Evolutionary conservation across 1,284 basidiomycete genomes (phyloP), one percentile per base, ranked within the genome.

Genomic region (Puccinia triticina): DNA sequence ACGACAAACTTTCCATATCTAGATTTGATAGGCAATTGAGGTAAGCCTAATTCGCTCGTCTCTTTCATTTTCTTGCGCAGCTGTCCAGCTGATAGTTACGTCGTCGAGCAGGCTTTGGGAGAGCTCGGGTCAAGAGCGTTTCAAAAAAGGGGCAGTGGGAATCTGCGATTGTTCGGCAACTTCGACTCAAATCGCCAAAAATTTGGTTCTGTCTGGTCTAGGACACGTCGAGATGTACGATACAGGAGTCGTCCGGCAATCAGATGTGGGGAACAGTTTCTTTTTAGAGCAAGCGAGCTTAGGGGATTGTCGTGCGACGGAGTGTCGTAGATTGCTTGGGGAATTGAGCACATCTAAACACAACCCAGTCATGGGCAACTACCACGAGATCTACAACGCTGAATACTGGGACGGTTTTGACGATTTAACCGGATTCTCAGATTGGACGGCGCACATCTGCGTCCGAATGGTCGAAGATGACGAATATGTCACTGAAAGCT

Each of bases 201-300:
- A 98, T 86, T 92, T 98, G 83, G 94, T 98, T 46, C 91, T 98
- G 14, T 96, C 96, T 3, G 96, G 96, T 26, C 91, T 98, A 83
- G 94, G 95, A 29, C 90, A 93, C 86, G 96, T 98, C 87, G 94
- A 94, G 64, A 90, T 99, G 87, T 90, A 96, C 82, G 95, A 96
- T 84, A 87, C 90, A 66, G 87, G 88, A 0, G 85, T 87, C 40
- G 92, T 92, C 23, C 89, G 91, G 0, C 89, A 91, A 3, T 90
- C 92, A 74, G 96, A 99, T 85, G 91, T 94, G 0, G 95, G 95
- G 0, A 94, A 95, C 89, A 98, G 98, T 89, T 98, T 98, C 89
- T 99, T 99, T 88, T 89, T 99, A 34, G 91, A 94, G 77, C 89
- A 89, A 0, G 88, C 90, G 34, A 93, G 92, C 84, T 89, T 97